A percentile compares a stretch with the other conserved stretches of the same genome.
Conservation (phyloP, 2,329 filamentous ascomycete species). For the Phaeosphaeriaceae sp. region DNA sequence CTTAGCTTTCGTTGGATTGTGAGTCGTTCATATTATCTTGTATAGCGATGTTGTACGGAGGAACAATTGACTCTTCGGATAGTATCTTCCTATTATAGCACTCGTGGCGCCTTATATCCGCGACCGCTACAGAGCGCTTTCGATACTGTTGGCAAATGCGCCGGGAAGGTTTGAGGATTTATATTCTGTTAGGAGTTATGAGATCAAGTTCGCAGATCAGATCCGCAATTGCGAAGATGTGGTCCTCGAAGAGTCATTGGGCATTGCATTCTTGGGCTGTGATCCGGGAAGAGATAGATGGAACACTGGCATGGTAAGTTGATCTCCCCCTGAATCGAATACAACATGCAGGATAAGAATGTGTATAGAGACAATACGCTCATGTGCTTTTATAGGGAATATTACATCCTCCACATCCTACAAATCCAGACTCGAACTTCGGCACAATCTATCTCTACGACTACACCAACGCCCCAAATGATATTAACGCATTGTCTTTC, state of each 20-base stretch:
- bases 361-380: neutral
- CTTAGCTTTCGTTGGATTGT: too few relatives aligned
- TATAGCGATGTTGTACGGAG: too few relatives aligned
- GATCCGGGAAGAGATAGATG: slow-evolving; percentile 52
- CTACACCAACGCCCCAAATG: slow-evolving; percentile 38
- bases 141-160: too few relatives aligned
- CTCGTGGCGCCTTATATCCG: too few relatives aligned
- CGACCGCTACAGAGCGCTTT: too few relatives aligned
- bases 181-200: too few relatives aligned
- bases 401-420: slow-evolving; percentile 26
- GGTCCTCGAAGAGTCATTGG: slow-evolving; percentile 44
- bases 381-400: slow-evolving; percentile 29
- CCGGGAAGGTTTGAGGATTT: too few relatives aligned
- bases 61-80: too few relatives aligned
- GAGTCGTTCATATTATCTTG: too few relatives aligned
- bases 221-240: slow-evolving; percentile 56
- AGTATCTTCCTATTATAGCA: too few relatives aligned
- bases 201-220: slow-evolving; percentile 44
- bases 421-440: slow-evolving; percentile 14
- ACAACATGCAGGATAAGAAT: too few relatives aligned
- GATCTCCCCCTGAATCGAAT: neutral
- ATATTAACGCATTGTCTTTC: slow-evolving; percentile 25
- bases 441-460: slow-evolving; percentile 50
- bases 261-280: slow-evolving; percentile 53
- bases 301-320: slow-evolving; percentile 56